phyloP scores from a whole-genome alignment of 192 early-diverging fungal genomes.

The Backusella psychrophila region DNA sequence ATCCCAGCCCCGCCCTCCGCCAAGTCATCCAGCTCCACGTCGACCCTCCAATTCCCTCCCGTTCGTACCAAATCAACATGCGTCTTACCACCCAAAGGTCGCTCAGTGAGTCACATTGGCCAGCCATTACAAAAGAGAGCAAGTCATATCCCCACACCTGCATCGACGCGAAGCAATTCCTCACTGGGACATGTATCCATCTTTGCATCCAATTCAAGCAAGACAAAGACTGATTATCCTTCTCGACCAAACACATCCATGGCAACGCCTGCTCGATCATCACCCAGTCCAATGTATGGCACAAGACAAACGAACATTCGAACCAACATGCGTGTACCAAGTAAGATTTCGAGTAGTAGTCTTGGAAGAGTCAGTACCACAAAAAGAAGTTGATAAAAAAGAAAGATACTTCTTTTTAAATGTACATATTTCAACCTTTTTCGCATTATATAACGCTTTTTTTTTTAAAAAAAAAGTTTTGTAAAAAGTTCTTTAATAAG shows the following conservation, averaged over 20 bases:
- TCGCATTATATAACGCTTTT: too few species aligned
- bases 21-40: not conserved
- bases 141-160: not conserved
- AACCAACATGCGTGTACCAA: not conserved
- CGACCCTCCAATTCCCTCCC: not conserved
- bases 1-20: conserved; percentile 23
- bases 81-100: not conserved
- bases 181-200: not conserved
- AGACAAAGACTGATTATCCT: not conserved
- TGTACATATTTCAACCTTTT: too few species aligned
- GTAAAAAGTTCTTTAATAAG: too few species aligned
- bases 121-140: not conserved
- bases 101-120: not conserved
- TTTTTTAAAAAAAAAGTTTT: too few species aligned
- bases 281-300: not conserved
- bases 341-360: not conserved
- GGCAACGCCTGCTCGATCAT: not conserved
- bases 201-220: not conserved
- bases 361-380: not conserved
- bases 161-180: not conserved
- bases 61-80: not conserved
- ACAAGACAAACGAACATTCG: too few species aligned
- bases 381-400: not conserved
- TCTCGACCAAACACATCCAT: not conserved
- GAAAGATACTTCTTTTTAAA: not conserved